phyloP scores from a whole-genome alignment of 805 yeast species.

The Yarrowia keelungensis region DNA sequence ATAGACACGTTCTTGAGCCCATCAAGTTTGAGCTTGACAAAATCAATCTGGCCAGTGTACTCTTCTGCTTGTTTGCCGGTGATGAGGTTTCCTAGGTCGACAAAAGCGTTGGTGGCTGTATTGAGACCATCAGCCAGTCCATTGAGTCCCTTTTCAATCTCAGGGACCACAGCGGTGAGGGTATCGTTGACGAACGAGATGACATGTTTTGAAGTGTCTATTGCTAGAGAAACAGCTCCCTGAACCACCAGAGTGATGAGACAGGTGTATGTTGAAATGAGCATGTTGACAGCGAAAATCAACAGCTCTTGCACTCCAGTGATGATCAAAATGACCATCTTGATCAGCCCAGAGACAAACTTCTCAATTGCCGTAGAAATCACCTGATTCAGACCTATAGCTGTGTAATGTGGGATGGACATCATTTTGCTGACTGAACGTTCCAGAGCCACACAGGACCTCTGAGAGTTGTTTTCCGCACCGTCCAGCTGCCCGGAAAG shows the following conservation, averaged over 20 bases:
- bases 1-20: conserved; percentile 66
- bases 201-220: conserved; percentile 72
- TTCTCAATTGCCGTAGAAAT: conserved; percentile 58
- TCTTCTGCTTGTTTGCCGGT: conserved; percentile 50
- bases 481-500: conserved; percentile 54
- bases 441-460: conserved; percentile 55
- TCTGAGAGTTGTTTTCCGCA: conserved; percentile 52
- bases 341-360: conserved; percentile 57
- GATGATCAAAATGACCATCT: conserved; percentile 56
- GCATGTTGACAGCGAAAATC: conserved; percentile 70
- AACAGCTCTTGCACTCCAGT: conserved; percentile 66
- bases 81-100: conserved; percentile 63
- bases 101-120: conserved; percentile 59
- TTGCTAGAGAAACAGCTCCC: conserved; percentile 73
- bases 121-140: conserved; percentile 67
- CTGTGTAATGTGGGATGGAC: conserved; percentile 46
- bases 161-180: conserved; percentile 60
- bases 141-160: conserved; percentile 68
- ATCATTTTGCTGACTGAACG: conserved; percentile 11
- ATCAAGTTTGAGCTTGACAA: conserved; percentile 65
- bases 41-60: conserved; percentile 50
- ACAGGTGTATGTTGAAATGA: conserved; percentile 88
- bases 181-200: conserved; percentile 69
- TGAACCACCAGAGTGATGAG: conserved; percentile 74
- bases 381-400: conserved; percentile 61